These are phyloP conservation scores for Diaporthe australafricana DNA, from an alignment of 2,329 filamentous ascomycete genomes.

Conservation along the genomic window DNA sequence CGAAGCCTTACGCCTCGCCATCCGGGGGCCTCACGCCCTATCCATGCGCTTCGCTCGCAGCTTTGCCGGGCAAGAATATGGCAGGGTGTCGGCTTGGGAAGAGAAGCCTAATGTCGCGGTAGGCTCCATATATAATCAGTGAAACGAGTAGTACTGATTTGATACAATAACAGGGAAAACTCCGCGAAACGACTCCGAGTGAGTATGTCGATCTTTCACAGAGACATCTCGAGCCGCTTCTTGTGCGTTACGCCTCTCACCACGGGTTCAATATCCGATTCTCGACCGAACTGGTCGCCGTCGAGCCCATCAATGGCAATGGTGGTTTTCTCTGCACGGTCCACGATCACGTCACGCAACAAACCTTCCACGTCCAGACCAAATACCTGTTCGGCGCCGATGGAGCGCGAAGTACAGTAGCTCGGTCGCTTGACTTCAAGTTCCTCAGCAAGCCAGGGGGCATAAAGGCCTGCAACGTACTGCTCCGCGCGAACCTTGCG, in stretches of 20 bases:
- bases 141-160: not conserved
- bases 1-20: conserved; percentile 45
- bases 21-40: conserved; percentile 46
- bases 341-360: conserved; percentile 48
- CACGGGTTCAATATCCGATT: conserved; percentile 53
- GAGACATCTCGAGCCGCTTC: conserved; percentile 55
- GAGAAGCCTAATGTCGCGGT: conserved; percentile 47
- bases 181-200: conserved; percentile 50
- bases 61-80: conserved; percentile 53
- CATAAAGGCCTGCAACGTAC: conserved; percentile 22
- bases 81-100: conserved; percentile 51
- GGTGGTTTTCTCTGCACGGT: conserved; percentile 41
- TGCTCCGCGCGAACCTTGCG: conserved; percentile 54
- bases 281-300: conserved; percentile 50
- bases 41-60: conserved; percentile 52
- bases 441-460: conserved; percentile 6
- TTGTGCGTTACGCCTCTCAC: conserved; percentile 51
- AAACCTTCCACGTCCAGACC: conserved; percentile 56
- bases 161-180: conserved; percentile 40
- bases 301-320: conserved; percentile 38
- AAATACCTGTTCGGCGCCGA: conserved; percentile 71
- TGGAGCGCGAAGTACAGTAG: conserved; percentile 27
- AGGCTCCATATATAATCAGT: not conserved
- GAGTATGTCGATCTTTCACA: conserved; percentile 47
- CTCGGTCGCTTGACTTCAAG: not conserved